Conservation (phyloP, 1,139 yeast genomes). For the Zhuliangozyma parablackwelliae region DNA sequence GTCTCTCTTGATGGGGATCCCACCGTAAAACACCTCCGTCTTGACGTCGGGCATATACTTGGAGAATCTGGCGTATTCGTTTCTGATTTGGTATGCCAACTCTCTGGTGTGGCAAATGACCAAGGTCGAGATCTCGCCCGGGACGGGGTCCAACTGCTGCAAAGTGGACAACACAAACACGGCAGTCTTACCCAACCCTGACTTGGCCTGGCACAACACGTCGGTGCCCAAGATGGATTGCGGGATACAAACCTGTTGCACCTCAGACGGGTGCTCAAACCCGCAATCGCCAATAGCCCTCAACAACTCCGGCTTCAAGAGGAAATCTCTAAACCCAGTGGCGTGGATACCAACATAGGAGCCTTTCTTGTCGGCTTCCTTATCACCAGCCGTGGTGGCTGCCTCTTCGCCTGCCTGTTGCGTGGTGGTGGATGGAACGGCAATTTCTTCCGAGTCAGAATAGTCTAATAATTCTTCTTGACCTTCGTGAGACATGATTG, state of each 20-base stretch:
- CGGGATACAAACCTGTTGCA: constrained; percentile 97
- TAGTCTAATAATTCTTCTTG: constrained; percentile 99
- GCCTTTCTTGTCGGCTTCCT: constrained; percentile 83
- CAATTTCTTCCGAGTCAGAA: constrained; percentile 95
- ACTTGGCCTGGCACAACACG: constrained; percentile 97
- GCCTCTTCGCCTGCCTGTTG: constrained; percentile 40
- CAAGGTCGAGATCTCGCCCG: constrained; percentile 92
- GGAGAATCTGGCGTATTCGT: constrained; percentile 95
- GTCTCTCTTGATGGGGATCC: constrained; percentile 84
- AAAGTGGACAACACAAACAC: constrained; percentile 93
- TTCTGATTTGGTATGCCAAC: constrained; percentile 96
- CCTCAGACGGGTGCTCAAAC: constrained; percentile 99
- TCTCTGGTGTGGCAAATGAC: constrained; percentile 98
- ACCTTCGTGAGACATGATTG: constrained; percentile 77
- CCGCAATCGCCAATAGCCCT: constrained; percentile 99
- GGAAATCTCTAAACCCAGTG: constrained; percentile 96
- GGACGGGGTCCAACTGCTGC: constrained; percentile 95
- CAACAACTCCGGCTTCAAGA: constrained; percentile 90
- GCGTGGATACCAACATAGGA: constrained; percentile 98
- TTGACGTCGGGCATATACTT: constrained; percentile 97
- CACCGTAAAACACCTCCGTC: constrained; percentile 97
- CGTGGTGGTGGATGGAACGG: constrained; percentile 62
- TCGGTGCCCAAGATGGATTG: constrained; percentile 98
- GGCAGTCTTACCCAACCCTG: constrained; percentile 99
- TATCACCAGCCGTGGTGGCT: constrained; percentile 25